A percentile compares a stretch with the other conserved stretches of the same genome.
phyloP scores from a whole-genome alignment of 371 early-diverging fungal species.

The Zopfochytrium polystomum region DNA sequence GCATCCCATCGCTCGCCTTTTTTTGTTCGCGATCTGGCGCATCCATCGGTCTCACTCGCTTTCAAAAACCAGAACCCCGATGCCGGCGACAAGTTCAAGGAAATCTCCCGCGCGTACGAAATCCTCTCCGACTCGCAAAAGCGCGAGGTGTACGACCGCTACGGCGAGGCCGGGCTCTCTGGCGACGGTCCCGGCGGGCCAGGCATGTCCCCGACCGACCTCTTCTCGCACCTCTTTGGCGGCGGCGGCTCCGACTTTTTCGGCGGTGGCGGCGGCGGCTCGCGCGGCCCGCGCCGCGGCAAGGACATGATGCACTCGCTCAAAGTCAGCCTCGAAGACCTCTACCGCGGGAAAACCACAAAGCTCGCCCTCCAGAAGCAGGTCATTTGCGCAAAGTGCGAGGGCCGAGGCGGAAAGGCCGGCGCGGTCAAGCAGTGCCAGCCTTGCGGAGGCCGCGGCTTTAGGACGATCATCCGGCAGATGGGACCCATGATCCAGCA shows the following conservation, averaged over 20 bases:
- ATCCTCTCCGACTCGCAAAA: constrained; percentile 85
- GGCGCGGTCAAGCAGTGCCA: constrained; percentile 66
- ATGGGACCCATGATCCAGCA: constrained; percentile 98
- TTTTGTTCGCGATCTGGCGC: not conserved
- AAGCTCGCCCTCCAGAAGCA: constrained; percentile 74
- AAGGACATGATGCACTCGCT: constrained; percentile 70
- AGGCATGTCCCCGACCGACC: constrained; percentile 73
- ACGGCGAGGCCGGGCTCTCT: constrained; percentile 79
- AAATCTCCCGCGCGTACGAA: constrained; percentile 88
- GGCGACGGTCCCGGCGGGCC: constrained; percentile 65
- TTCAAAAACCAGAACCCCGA: constrained; percentile 90
- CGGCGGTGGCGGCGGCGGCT: constrained; percentile 44
- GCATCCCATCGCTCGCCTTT: not conserved
- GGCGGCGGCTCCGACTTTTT: constrained; percentile 62
- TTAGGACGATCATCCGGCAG: constrained; percentile 83
- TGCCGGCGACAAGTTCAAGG: constrained; percentile 63
- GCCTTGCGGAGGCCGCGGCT: constrained; percentile 87
- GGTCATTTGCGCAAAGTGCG: constrained; percentile 60
- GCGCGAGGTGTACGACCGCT: constrained; percentile 79
- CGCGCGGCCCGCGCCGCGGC: constrained; percentile 70
- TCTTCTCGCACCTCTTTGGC: constrained; percentile 83
- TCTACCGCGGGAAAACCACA: constrained; percentile 82
- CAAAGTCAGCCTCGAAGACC: constrained; percentile 79
- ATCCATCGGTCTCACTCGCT: constrained; percentile 77
- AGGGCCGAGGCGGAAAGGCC: constrained; percentile 72